A percentile compares a stretch with the other conserved stretches of the same genome.
These are phyloP conservation scores for Phytopythium montanum DNA, from an alignment of 352 stramenopile genomes.

Conservation along the genomic window DNA sequence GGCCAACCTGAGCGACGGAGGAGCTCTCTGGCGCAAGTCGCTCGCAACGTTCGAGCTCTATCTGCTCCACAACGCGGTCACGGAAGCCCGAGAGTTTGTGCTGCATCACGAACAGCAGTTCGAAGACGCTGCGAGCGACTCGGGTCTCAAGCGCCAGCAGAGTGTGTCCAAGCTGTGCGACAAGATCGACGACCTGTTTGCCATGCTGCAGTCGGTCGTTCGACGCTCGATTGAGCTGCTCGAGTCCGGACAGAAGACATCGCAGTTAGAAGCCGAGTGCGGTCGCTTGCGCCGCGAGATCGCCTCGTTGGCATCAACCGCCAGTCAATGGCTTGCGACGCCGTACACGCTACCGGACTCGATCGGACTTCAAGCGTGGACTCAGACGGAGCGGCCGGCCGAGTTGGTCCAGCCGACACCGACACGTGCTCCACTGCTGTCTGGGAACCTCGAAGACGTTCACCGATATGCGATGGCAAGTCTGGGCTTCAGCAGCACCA, in stretches of 20 bases:
- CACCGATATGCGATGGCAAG: neutral
- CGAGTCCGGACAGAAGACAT: neutral
- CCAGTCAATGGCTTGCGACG: neutral
- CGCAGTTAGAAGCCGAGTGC: neutral
- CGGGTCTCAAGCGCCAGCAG: neutral
- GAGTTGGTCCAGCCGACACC: neutral
- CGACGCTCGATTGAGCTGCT: neutral
- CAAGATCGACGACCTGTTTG: conserved; percentile 11
- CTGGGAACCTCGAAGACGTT: neutral
- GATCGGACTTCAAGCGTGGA: conserved; percentile 2
- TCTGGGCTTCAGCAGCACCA: neutral
- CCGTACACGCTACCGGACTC: neutral
- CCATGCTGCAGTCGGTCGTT: conserved; percentile 13
- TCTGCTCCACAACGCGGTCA: neutral
- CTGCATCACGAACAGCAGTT: neutral
- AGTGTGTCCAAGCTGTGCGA: conserved; percentile 3
- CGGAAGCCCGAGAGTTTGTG: too few species aligned
- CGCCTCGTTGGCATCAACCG: neutral
- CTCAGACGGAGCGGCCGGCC: neutral
- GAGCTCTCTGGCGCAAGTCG: conserved; percentile 31
- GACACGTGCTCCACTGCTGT: neutral
- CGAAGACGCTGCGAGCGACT: neutral
- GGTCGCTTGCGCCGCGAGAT: neutral
- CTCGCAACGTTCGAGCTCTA: conserved; percentile 29
- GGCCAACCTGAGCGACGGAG: conserved; percentile 28